Base-by-base conservation (phyloP, 805 yeast genomes). In the Ogataea paraovalis region DNA sequence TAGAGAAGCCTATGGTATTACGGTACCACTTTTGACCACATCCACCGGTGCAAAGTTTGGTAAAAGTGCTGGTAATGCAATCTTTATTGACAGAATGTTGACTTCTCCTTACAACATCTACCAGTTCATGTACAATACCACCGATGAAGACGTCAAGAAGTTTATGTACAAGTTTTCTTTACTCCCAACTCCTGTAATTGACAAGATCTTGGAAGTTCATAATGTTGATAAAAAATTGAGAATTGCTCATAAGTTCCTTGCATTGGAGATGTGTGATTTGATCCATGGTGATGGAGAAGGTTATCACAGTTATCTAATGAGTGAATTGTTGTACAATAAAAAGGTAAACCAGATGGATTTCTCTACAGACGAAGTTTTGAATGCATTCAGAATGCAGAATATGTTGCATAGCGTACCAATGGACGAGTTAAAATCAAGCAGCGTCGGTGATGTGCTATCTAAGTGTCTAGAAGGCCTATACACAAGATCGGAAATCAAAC, bases 61-160 rank as follows among this genome's bases (percentile, higher is more conserved):
- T 27, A 94, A 94, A 61, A 86, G 96, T 47, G 97, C 97, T 2
- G 98, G 98, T 0, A 94, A 94, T 70, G 98, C 99, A 0, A 80
- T 94, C 2, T 94, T 94, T 68, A 81, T 94, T 45, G 91, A 85
- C 59, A 73, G 80, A 7, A 65, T 70, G n/a, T 67, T 86, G 49
- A 92, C 97, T 1, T 74, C 87, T 14, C 82, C 96, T 0, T 94
- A 79, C 65, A 85, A 87, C 41, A 67, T 94, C 53, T 94, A 85
- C 63, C 98, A 94, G 59, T 87, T 83, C 61, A 86, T 94, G 66
- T 79, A 85, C 58, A 86, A 87, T 54, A 73, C 85, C 0, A 81
- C 86, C 0, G 98, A 91, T 67, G 83, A 76, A 16, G 91, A 85
- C 52, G 83, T 91, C 3, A 77, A 69, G 32, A 78, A 74, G 54